phyloP scores from a whole-genome alignment of 257 asterid genomes.

The Nicotiana undulata region DNA sequence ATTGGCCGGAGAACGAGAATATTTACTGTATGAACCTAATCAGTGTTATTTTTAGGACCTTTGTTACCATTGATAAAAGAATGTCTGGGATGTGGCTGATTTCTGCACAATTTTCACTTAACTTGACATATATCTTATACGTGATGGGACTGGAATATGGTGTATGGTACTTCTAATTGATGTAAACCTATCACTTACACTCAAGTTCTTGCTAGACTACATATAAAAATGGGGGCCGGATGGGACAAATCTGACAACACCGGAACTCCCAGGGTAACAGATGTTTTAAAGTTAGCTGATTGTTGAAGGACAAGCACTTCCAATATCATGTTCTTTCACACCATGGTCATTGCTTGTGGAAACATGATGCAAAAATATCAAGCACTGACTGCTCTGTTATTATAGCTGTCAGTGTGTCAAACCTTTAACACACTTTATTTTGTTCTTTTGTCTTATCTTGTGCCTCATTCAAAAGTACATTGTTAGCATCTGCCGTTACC shows the following conservation, averaged over 20 bases:
- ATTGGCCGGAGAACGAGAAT: background rate
- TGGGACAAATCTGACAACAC: background rate
- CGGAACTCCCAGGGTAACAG: background rate
- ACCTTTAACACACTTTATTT: background rate
- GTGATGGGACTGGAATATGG: background rate
- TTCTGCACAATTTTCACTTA: background rate
- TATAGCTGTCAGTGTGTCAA: background rate
- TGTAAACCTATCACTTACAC: background rate
- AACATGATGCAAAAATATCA: background rate
- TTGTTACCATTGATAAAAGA: background rate
- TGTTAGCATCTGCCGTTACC: background rate
- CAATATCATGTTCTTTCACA: background rate
- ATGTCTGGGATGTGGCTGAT: background rate
- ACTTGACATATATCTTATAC: background rate
- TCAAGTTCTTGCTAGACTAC: background rate
- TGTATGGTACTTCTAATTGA: background rate
- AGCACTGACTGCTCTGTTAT: background rate
- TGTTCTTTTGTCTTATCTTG: background rate
- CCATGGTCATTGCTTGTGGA: background rate
- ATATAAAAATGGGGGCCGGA: background rate
- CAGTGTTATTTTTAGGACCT: background rate
- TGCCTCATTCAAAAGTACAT: background rate
- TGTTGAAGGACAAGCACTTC: background rate
- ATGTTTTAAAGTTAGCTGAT: background rate
- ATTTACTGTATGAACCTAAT: background rate